Conservation (phyloP, 495 filamentous ascomycete genomes). For the Tuber magnatum region DNA sequence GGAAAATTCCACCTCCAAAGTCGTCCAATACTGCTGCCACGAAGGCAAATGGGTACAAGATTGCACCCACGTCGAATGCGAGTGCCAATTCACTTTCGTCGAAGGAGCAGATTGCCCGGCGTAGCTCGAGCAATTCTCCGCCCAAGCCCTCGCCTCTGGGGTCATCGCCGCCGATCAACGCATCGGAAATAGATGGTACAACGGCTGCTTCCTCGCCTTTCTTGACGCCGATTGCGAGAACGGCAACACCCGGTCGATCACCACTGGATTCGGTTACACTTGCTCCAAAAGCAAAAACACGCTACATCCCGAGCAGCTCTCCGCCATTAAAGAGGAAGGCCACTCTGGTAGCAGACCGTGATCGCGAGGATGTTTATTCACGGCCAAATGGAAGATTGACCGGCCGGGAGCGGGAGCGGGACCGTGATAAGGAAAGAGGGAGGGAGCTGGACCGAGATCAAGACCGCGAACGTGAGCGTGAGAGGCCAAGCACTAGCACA, state of each 20-base stretch:
- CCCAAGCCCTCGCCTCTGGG: constrained; percentile 55
- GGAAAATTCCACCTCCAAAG: constrained; percentile 16
- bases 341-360: constrained; percentile 15
- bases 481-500: constrained; percentile 14
- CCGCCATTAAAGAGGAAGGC: constrained; percentile 38
- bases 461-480: constrained; percentile 18
- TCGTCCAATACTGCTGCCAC: constrained; percentile 10
- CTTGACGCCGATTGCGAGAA: constrained; percentile 24
- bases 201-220: constrained; percentile 35
- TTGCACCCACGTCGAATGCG: constrained; percentile 17
- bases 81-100: constrained; percentile 33
- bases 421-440: constrained; percentile 2
- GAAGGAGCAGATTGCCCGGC: constrained; percentile 38
- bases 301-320: constrained; percentile 24
- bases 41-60: constrained; percentile 39
- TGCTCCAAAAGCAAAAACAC: constrained; percentile 19
- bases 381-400: constrained; percentile 8
- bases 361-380: constrained; percentile 16
- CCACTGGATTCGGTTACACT: constrained; percentile 27
- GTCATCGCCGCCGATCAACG: constrained; percentile 53
- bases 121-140: constrained; percentile 47
- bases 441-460: constrained; percentile 4
- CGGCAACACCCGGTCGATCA: constrained; percentile 34
- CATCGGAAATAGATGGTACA: constrained; percentile 32
- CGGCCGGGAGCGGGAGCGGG: constrained; percentile 17